phyloP scores from a whole-genome alignment of 331 rosid species.

The Acacia pycnantha region DNA sequence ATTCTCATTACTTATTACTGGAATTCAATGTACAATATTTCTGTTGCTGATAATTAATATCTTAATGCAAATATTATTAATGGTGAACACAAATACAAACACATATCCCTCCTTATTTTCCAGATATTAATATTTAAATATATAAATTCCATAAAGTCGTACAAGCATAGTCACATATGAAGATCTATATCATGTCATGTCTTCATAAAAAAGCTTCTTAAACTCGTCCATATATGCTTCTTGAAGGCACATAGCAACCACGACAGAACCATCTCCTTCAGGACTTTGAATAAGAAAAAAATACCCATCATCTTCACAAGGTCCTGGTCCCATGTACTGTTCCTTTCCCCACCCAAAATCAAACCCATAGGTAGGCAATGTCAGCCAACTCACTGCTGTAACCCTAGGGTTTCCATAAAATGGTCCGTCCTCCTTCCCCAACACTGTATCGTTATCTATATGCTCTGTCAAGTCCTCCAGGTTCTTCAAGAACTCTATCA shows the following conservation, averaged over 20 bases:
- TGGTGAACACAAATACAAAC: too few species aligned
- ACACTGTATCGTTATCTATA: slow-evolving; percentile 28
- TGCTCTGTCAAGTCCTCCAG: slow-evolving; percentile 41
- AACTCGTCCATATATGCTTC: slow-evolving; percentile 51
- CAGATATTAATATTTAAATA: background rate
- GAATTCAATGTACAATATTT: background rate
- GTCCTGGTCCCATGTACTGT: slow-evolving; percentile 51
- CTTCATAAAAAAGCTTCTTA: slow-evolving; percentile 47
- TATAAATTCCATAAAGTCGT: background rate
- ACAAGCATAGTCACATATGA: background rate
- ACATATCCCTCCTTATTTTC: background rate
- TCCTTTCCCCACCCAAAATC: slow-evolving; percentile 80
- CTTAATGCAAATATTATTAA: background rate
- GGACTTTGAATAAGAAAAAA: slow-evolving; percentile 40
- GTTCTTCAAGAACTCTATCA: slow-evolving; percentile 46
- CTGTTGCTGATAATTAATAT: background rate
- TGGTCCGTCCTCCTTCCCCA: slow-evolving; percentile 27
- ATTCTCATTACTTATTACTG: background rate
- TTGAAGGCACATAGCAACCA: slow-evolving; percentile 45
- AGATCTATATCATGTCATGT: slow-evolving; percentile 3
- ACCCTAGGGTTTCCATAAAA: slow-evolving; percentile 66
- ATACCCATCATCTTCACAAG: slow-evolving; percentile 51
- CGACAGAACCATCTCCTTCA: slow-evolving; percentile 42
- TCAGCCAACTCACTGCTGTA: slow-evolving; percentile 53
- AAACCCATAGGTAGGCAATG: slow-evolving; percentile 46